Base-by-base conservation (phyloP, 805 yeast genomes). In the Metschnikowia cerradonensis region DNA sequence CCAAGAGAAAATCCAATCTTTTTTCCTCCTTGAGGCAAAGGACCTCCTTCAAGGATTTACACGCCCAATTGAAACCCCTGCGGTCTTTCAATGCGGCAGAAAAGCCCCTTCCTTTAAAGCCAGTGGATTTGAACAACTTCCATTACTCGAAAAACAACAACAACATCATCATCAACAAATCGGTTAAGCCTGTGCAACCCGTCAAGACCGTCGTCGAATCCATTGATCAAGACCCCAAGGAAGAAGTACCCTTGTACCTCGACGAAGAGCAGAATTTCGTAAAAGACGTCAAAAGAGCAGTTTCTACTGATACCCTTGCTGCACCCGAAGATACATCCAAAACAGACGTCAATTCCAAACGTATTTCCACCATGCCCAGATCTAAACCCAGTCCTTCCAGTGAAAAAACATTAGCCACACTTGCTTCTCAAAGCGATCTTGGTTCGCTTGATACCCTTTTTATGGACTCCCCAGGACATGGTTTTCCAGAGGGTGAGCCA, bases 371-470 rank as follows among this genome's bases (percentile, higher is more conserved):
- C 13, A 31, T 36, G 31, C 35, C 41, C 46, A 55, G 47, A 33
- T 46, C 40, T 30, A 48, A 44, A 20, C 22, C 47, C 6, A 52
- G 52, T 14, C 54, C 56, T 7, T 40, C 54, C 14, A 53, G 57
- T 39, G 58, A 55, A 7, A 38, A 47, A n/a, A 55, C 58, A 2
- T 41, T 55, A 31, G 52, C 57, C 10, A 49, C 56, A 11, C 31
- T 48, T n/a, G 47, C 50, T 3, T 44, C 37, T 10, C 48, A 48
- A 33, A 48, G 53, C 22, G 56, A 50, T 13, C 13, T 52, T 39
- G 48, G 37, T 11, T 54, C 56, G 10, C 40, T 48, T 8, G 56
- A 54, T 15, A 45, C 41, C 23, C 35, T 32, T 11, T 49, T 47
- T 31, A 33, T 52, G 32, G 57, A 54, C 6, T 39, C 52, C 39